Base-by-base conservation (phyloP, 2,329 filamentous ascomycete species). In the Sarocladium kiliense region DNA sequence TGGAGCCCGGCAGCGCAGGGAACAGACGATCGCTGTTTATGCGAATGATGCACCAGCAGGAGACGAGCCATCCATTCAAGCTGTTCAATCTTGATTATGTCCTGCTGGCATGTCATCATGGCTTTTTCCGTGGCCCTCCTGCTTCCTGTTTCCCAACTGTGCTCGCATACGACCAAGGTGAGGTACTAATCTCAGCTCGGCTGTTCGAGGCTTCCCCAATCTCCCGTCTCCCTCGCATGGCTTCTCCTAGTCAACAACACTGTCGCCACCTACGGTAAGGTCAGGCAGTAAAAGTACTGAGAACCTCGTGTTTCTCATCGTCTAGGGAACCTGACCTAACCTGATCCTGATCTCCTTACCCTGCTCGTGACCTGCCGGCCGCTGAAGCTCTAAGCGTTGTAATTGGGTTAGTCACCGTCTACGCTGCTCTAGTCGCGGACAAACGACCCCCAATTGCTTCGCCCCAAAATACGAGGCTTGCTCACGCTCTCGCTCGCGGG, bases 1-100 rank as follows among this genome's bases (percentile, higher is more conserved):
- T 47, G 23, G 44, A n/a, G 44, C 44, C 41, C 16, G 12, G 18
- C 44, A 30, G 18, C 41, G 5, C 41, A 25, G 12, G 44, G 44
- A 47, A 47, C 23, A 47, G 44, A 23, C 25, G 23, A 30, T 47
- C 25, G 11, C 16, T 47, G 44, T 47, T 47, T 47, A 47, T 47
- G 44, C 44, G 25, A 47, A 47, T 47, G 44, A 47, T 47, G 44
- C 44, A 47, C 12, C 36, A 39, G 7, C 36, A 9, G 16, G 18
- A 39, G 18, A 7, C 9, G 30, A 32, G 30, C 6, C 21, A 44
- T 11, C 39, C 39, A 21, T 23, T 21, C 36, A 5, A 16, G 11
- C n/a, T 6, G 12, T 16, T 39, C 36, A 14, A 39, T 39, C 36
- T 39, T 18, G 11, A 39, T 39, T 39, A 9, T 39, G 18, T 44